phyloP scores from a whole-genome alignment of 345 rosid genomes.

The Salix purpurea region DNA sequence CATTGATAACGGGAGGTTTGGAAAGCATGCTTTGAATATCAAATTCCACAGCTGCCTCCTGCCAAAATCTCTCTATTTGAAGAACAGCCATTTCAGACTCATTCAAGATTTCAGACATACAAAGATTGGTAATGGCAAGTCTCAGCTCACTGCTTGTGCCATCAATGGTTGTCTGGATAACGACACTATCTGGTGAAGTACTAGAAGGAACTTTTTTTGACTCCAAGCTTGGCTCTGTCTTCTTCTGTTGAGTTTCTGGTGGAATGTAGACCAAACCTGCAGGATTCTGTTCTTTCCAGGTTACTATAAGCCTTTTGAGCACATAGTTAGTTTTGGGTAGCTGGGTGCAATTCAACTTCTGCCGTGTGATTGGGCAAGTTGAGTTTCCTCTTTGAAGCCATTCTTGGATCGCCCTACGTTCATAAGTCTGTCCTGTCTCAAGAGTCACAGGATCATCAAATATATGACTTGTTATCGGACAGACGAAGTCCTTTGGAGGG shows the following conservation, averaged over 20 bases:
- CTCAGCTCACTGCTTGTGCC: constrained; percentile 45
- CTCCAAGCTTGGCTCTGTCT: constrained; percentile 21
- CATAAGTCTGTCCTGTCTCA: constrained; percentile 79
- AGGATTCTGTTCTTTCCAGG: constrained; percentile 55
- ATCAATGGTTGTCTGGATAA: constrained; percentile 46
- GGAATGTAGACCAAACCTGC: constrained; percentile 10
- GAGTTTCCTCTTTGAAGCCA: constrained; percentile 67
- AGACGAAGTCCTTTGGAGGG: constrained; percentile 65
- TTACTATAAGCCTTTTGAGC: constrained; percentile 60
- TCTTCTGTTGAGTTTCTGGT: constrained; percentile 18
- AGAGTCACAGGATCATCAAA: constrained; percentile 68
- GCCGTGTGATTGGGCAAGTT: constrained; percentile 69
- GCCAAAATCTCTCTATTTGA: constrained; percentile 54
- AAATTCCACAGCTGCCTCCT: constrained; percentile 31
- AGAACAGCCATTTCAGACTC: constrained; percentile 66
- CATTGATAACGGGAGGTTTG: constrained; percentile 52
- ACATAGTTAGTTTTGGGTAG: constrained; percentile 66
- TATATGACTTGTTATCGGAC: constrained; percentile 59
- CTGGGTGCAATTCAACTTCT: constrained; percentile 43
- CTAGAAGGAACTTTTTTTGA: constrained; percentile 22
- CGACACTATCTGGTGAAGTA: constrained; percentile 48
- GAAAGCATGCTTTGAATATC: constrained; percentile 49
- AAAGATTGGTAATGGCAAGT: constrained; percentile 44
- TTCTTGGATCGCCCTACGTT: constrained; percentile 60
- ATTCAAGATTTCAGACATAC: constrained; percentile 51